Conservation (phyloP, 306 rosid species). For the Trichosanthes truncata region DNA sequence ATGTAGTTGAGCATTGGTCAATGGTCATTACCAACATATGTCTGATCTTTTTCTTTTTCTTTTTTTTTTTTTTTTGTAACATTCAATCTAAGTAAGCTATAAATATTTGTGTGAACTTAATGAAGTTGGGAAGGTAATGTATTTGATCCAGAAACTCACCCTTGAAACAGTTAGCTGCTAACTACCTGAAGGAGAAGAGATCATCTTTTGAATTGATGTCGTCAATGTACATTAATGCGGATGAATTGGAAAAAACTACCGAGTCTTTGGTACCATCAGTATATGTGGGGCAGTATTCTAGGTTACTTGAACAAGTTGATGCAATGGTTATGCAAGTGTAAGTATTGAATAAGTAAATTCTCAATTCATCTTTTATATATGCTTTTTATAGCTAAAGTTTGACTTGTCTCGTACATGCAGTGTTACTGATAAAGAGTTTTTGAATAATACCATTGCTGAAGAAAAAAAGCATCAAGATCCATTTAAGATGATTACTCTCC, state of each 20-base stretch:
- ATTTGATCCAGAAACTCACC: constrained; percentile 9
- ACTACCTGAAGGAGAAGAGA: constrained; percentile 78
- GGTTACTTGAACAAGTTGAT: constrained; percentile 67
- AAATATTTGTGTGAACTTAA: not conserved
- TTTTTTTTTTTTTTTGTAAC: too few relatives aligned
- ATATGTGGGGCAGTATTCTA: constrained; percentile 79
- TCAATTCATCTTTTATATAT: constrained; percentile 4
- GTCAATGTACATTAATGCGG: constrained; percentile 54
- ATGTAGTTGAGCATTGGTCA: not conserved
- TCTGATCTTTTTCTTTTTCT: too few relatives aligned
- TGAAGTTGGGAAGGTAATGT: not conserved
- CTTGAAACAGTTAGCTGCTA: constrained; percentile 77
- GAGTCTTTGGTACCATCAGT: constrained; percentile 72
- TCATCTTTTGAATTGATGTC: constrained; percentile 57
- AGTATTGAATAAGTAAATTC: constrained; percentile 31
- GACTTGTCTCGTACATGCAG: constrained; percentile 38
- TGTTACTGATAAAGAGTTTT: constrained; percentile 75
- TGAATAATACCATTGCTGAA: constrained; percentile 50
- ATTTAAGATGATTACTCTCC: constrained; percentile 71
- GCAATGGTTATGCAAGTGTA: constrained; percentile 59
- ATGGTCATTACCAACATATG: not conserved
- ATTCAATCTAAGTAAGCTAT: not conserved
- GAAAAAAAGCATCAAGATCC: constrained; percentile 84
- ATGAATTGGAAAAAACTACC: constrained; percentile 37
- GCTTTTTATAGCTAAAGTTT: constrained; percentile 14